Conservation (phyloP, 495 filamentous ascomycete species). For the Aspergillus carlsbadensis region DNA sequence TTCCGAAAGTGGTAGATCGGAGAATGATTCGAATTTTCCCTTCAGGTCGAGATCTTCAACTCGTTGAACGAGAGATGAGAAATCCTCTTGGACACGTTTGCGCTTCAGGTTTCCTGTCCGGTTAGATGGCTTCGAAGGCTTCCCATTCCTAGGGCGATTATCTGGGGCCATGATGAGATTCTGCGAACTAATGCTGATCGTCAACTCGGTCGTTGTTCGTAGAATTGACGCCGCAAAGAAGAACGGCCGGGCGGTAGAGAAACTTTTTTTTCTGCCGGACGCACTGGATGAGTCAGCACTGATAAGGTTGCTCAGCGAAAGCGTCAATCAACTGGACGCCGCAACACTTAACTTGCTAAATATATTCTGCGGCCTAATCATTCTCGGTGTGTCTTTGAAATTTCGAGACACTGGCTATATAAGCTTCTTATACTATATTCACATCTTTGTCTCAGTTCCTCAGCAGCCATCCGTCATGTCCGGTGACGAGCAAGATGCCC, state of each 20-base stretch:
- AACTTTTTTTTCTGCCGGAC: slow-evolving; percentile 27
- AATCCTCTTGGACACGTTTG: slow-evolving; percentile 53
- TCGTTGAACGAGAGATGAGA: slow-evolving; percentile 43
- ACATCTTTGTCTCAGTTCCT: background rate
- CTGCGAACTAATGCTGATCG: background rate
- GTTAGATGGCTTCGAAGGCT: slow-evolving; percentile 26
- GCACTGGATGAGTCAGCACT: slow-evolving; percentile 33
- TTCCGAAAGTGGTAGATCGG: slow-evolving; percentile 81
- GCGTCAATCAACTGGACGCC: background rate
- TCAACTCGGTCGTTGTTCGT: background rate
- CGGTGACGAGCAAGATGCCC: slow-evolving; percentile 76
- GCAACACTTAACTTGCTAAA: background rate
- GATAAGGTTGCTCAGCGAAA: slow-evolving; percentile 31
- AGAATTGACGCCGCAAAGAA: slow-evolving; percentile 8
- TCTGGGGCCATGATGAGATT: slow-evolving; percentile 31
- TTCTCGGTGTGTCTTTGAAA: background rate
- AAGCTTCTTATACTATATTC: background rate
- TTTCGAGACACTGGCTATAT: background rate
- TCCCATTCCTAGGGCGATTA: slow-evolving; percentile 21
- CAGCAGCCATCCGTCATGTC: slow-evolving; percentile 33
- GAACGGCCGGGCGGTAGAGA: slow-evolving; percentile 25
- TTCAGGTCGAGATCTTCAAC: slow-evolving; percentile 55
- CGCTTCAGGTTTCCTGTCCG: slow-evolving; percentile 55
- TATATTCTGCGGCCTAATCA: too few relatives aligned
- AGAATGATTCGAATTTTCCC: slow-evolving; percentile 52